Base-by-base conservation (phyloP, 805 yeast genomes). In the Candida orba region DNA sequence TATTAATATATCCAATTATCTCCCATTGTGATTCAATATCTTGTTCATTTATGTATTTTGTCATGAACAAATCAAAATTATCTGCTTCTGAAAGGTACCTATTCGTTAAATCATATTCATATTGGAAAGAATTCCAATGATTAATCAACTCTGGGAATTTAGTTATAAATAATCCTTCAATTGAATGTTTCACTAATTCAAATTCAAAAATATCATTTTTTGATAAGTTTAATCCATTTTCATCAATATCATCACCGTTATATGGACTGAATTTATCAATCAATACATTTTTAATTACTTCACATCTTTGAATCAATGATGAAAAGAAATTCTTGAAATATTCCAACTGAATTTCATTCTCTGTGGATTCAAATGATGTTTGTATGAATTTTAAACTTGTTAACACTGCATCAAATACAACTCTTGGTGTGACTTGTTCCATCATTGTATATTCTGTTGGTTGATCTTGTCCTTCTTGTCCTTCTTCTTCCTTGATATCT, bases 341-440 rank as follows among this genome's bases (percentile, higher is more conserved):
- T 7, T 39, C 42, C 4, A 47, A 30, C 20, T 54, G 44, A 18
- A 37, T 10, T 12, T 27, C 24, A 24, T 41, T 52, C 35, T 36
- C 51, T 13, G 40, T 40, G 8, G 34, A 35, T 33, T 50, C 58
- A 22, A 50, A 41, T 10, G 41, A 35, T 1, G 48, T 43, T 12
- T 44, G 47, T 3, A 49, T 20, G 2, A 52, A 37, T 36, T 47
- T 53, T 34, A 40, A 34, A 1, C 41, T 39, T 1, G 50, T 39
- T 1, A 50, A 34, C 5, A 51, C 31, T 3, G 54, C 41, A 20
- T 57, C 62, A 29, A 57, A 30, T 0, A 57, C 41, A 5, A 50
- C 43, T 6, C 42, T 40, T 6, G 62, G 59, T 1, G 55, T 55
- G 5, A 55, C 43, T 42, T 57, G 60, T 33, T 56, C 62, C n/a